phyloP scores from a whole-genome alignment of 768 basidiomycete species.

The Naganishia vishniacii region DNA sequence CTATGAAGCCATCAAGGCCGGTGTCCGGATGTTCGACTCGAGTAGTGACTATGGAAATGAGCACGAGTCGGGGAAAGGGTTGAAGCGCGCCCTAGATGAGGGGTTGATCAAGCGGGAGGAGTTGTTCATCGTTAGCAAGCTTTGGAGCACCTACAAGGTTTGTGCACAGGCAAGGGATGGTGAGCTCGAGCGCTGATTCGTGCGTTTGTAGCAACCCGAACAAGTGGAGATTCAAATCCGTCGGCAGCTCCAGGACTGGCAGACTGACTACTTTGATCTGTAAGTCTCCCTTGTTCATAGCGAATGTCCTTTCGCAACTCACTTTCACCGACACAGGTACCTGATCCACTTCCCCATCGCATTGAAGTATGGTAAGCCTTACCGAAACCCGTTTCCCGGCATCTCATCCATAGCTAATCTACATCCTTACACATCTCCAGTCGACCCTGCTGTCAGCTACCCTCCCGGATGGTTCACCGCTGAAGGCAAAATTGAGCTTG shows the following conservation, averaged over 20 bases:
- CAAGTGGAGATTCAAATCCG: slow-evolving; percentile 58
- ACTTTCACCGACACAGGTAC: slow-evolving; percentile 25
- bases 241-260: slow-evolving; percentile 72
- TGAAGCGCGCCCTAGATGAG: slow-evolving; percentile 33
- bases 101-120: slow-evolving; percentile 83
- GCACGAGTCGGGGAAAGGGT: slow-evolving; percentile 56
- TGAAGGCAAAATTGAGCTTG: slow-evolving; percentile 61
- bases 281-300: slow-evolving; percentile 5
- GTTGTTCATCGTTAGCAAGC: slow-evolving; percentile 80
- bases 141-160: slow-evolving; percentile 73
- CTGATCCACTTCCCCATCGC: slow-evolving; percentile 77
- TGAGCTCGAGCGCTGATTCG: no score
- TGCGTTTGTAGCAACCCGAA: slow-evolving; percentile 59
- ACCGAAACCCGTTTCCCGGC: neutral
- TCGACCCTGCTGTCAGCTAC: slow-evolving; percentile 62
- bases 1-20: slow-evolving; percentile 76
- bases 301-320: neutral
- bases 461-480: slow-evolving; percentile 72
- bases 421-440: slow-evolving; percentile 34
- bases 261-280: slow-evolving; percentile 59
- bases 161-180: neutral
- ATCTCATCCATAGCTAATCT: neutral
- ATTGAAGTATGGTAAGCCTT: slow-evolving; percentile 55
- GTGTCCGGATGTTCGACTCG: slow-evolving; percentile 66
- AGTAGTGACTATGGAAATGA: slow-evolving; percentile 87